A percentile compares a stretch with the other conserved stretches of the same genome.
phyloP scores from a whole-genome alignment of 2,329 filamentous ascomycete species.

The Metarhizium anisopliae region DNA sequence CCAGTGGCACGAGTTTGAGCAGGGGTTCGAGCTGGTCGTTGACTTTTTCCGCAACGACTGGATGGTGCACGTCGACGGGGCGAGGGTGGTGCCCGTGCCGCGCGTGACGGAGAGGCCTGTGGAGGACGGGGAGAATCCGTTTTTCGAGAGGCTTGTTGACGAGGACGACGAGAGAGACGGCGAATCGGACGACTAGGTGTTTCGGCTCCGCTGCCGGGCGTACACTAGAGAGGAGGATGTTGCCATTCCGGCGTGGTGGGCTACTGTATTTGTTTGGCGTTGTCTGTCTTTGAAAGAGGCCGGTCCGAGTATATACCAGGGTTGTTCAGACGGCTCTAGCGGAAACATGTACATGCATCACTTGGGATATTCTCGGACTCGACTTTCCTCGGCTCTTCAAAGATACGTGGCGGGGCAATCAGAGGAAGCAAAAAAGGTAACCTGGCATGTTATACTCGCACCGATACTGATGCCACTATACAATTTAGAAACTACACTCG shows the following conservation, averaged over 20 bases:
- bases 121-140: background rate
- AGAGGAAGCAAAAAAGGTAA: too few relatives aligned
- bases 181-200: background rate
- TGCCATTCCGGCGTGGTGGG: background rate
- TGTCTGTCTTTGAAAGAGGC: too few relatives aligned
- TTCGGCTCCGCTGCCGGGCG: background rate
- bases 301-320: too few relatives aligned
- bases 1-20: background rate
- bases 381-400: too few relatives aligned
- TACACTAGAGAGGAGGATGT: background rate
- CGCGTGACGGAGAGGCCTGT: background rate
- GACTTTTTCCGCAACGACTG: constrained; percentile 1
- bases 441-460: too few relatives aligned
- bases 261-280: too few relatives aligned
- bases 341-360: too few relatives aligned
- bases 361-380: too few relatives aligned
- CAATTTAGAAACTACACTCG: too few relatives aligned
- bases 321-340: too few relatives aligned
- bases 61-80: background rate
- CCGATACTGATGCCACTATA: too few relatives aligned
- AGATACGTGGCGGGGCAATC: too few relatives aligned
- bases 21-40: background rate
- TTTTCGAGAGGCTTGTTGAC: background rate
- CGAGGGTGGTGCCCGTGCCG: background rate
- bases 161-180: background rate